Percentiles rank a stretch among this genome's conserved stretches.
These are phyloP conservation scores for Prunus armeniaca DNA, from an alignment of 306 rosid species.

Conservation along the genomic window DNA sequence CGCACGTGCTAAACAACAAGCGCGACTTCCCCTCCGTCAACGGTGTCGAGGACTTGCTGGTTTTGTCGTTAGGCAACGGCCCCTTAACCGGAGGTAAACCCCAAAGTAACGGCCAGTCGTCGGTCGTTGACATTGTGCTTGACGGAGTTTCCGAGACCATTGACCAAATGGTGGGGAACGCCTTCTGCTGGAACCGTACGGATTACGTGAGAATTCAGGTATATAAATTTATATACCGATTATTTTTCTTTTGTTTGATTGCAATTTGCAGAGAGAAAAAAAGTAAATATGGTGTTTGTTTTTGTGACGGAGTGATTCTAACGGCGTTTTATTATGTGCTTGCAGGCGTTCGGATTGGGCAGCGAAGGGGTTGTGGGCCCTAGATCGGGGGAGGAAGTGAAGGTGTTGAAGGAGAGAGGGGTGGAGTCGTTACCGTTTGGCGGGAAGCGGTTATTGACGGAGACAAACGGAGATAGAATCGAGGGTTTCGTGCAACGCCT, in stretches of 20 bases:
- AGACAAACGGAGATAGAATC: conserved; percentile 87
- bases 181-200: conserved; percentile 87
- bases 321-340: conserved; percentile 3
- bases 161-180: conserved; percentile 94
- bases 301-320: conserved; percentile 13
- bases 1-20: conserved; percentile 90
- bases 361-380: conserved; percentile 29
- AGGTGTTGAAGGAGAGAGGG: conserved; percentile 66
- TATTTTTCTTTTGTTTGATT: background rate
- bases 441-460: conserved; percentile 96
- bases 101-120: conserved; percentile 32
- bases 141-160: conserved; percentile 92
- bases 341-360: conserved; percentile 68
- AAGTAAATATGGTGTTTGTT: background rate
- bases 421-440: conserved; percentile 95
- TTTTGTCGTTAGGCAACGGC: conserved; percentile 84
- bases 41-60: conserved; percentile 80
- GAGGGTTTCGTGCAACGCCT: conserved; percentile 72
- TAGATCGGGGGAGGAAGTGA: conserved; percentile 39
- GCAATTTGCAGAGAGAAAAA: background rate
- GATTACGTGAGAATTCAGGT: conserved; percentile 97
- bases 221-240: background rate
- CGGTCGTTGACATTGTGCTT: conserved; percentile 74
- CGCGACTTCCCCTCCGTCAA: conserved; percentile 84
- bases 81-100: conserved; percentile 22